Percentiles rank a stretch among this genome's conserved stretches.
Evolutionary conservation across 2,329 filamentous ascomycete species (phyloP).

Genomic region (Ilyonectria destructans): DNA sequence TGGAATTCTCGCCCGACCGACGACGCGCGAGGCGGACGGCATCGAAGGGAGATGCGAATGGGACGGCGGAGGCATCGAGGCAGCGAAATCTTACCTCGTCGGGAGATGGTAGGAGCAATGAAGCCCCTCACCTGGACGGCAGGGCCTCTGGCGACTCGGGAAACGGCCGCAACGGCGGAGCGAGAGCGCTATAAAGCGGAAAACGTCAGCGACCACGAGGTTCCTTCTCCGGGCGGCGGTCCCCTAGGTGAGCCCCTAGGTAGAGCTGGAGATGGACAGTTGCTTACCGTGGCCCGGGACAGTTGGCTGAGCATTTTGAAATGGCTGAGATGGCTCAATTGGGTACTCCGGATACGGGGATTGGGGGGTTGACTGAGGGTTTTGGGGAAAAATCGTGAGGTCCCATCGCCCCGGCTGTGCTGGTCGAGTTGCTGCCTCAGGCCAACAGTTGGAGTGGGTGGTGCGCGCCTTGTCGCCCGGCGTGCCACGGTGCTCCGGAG

Average conservation of each 20-base stretch:
- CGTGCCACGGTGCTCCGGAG: constrained; percentile 22
- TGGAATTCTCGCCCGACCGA: constrained; percentile 42
- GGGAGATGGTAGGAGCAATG: constrained; percentile 73
- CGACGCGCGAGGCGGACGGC: constrained; percentile 14
- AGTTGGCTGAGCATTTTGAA: constrained; percentile 72
- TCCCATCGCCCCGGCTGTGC: constrained; percentile 44
- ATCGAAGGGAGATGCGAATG: constrained; percentile 5
- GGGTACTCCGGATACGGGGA: constrained; percentile 54
- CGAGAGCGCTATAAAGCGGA: constrained; percentile 64
- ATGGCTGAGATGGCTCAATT: constrained; percentile 65
- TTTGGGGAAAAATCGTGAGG: constrained; percentile 65
- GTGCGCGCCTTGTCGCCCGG: constrained; percentile 5
- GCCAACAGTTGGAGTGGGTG: constrained; percentile 14
- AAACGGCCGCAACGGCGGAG: constrained; percentile 66
- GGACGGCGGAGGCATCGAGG: constrained; percentile 15
- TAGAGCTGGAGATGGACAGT: constrained; percentile 14
- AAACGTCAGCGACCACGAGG: constrained; percentile 22
- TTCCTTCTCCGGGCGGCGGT: neutral
- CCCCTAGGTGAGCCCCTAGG: neutral
- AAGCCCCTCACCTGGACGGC: constrained; percentile 69
- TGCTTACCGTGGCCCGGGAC: constrained; percentile 71
- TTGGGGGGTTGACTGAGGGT: constrained; percentile 56
- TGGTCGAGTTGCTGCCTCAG: constrained; percentile 49
- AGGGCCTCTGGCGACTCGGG: constrained; percentile 60
- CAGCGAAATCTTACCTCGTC: constrained; percentile 69